Conservation (phyloP, 257 asterid genomes). For the Leonotis leonurus region DNA sequence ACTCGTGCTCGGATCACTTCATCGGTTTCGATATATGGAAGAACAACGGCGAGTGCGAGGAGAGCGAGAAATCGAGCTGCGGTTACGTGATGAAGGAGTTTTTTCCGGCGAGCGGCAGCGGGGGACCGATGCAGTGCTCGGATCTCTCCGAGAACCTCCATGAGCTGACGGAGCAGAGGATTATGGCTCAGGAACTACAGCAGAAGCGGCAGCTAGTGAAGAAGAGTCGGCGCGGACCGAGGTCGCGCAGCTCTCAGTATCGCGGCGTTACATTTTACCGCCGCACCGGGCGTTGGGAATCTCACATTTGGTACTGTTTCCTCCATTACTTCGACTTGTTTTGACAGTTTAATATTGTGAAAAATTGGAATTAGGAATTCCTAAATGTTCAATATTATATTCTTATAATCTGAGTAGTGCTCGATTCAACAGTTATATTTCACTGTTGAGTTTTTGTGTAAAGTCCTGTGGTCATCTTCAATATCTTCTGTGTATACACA, state of each 20-base stretch:
- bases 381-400: neutral
- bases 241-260: constrained; percentile 94
- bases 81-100: constrained; percentile 55
- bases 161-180: constrained; percentile 33
- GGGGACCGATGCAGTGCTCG: constrained; percentile 28
- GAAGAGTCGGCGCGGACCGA: constrained; percentile 94
- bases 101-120: constrained; percentile 38
- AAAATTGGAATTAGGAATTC: neutral
- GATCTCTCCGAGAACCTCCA: constrained; percentile 40
- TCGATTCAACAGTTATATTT: neutral
- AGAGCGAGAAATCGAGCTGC: constrained; percentile 34
- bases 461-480: neutral
- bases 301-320: constrained; percentile 78
- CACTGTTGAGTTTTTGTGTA: neutral
- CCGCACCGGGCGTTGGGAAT: constrained; percentile 97
- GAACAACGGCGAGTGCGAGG: constrained; percentile 35
- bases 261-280: constrained; percentile 97
- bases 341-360: neutral
- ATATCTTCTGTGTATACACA: neutral
- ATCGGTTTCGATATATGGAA: constrained; percentile 58
- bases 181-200: constrained; percentile 31
- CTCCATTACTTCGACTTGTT: neutral
- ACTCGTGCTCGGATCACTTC: constrained; percentile 42
- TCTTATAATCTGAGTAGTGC: neutral
- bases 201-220: constrained; percentile 48